Evolutionary conservation across 1,284 basidiomycete genomes (phyloP).

Genomic region (Melampsora americana): DNA sequence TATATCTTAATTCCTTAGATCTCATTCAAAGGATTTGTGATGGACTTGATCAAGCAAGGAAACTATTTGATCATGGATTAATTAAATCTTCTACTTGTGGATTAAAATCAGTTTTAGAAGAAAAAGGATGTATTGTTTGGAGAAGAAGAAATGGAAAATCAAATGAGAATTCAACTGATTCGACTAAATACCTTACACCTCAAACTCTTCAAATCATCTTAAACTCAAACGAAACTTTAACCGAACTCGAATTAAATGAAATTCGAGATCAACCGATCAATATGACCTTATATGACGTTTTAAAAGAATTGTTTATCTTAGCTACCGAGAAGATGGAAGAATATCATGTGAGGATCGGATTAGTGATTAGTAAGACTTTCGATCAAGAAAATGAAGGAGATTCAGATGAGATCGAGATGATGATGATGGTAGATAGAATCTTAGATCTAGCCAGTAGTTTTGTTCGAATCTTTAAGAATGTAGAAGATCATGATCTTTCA

Average conservation of each 20-base stretch:
- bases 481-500: too few relatives aligned
- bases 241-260: background rate
- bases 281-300: background rate
- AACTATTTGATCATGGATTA: background rate
- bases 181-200: background rate
- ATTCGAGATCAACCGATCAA: background rate
- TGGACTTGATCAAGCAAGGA: background rate
- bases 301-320: background rate
- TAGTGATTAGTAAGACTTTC: too few relatives aligned
- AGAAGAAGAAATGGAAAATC: background rate
- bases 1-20: background rate
- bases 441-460: too few relatives aligned
- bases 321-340: slow-evolving; percentile 2
- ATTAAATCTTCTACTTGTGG: background rate
- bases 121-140: background rate
- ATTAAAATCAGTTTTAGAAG: background rate
- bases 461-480: too few relatives aligned
- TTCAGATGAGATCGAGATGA: too few relatives aligned
- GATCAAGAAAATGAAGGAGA: too few relatives aligned
- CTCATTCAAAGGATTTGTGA: background rate
- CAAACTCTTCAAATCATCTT: too few relatives aligned
- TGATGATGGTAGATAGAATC: too few relatives aligned
- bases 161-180: background rate
- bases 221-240: background rate
- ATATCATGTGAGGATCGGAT: too few relatives aligned